These are phyloP conservation scores for Rhamnella rubrinervis DNA, from an alignment of 331 rosid species.

Conservation along the genomic window DNA sequence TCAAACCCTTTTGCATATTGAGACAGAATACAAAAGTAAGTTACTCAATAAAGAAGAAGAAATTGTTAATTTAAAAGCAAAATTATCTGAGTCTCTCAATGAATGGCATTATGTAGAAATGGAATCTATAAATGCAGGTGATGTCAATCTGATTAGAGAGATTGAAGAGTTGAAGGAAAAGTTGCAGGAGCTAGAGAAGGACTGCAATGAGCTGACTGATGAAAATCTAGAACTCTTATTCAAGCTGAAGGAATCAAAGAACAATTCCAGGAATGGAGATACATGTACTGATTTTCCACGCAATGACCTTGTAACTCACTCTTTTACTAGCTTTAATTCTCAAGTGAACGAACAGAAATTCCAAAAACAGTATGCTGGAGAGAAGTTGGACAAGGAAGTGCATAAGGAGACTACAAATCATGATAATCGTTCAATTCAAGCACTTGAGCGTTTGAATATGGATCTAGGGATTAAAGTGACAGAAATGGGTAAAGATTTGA, in stretches of 20 bases:
- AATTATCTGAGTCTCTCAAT: slow-evolving; percentile 41
- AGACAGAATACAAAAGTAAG: slow-evolving; percentile 29
- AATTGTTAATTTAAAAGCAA: slow-evolving; percentile 40
- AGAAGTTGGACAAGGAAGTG: too few relatives aligned
- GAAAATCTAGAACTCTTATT: slow-evolving; percentile 87
- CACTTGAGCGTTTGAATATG: slow-evolving; percentile 24
- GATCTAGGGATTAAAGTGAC: slow-evolving; percentile 50
- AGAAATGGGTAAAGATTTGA: slow-evolving; percentile 51
- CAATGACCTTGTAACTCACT: slow-evolving; percentile 32
- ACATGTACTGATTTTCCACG: slow-evolving; percentile 33
- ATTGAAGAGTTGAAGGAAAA: slow-evolving; percentile 65
- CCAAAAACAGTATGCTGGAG: neutral
- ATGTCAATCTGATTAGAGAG: slow-evolving; percentile 53
- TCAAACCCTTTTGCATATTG: slow-evolving; percentile 34
- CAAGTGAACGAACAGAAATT: slow-evolving; percentile 39
- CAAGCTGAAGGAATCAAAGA: slow-evolving; percentile 77
- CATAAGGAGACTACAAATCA: slow-evolving; percentile 20
- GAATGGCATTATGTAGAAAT: slow-evolving; percentile 38
- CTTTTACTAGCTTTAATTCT: slow-evolving; percentile 49
- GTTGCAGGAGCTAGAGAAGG: slow-evolving; percentile 83
- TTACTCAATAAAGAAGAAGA: slow-evolving; percentile 50
- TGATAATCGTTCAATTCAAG: slow-evolving; percentile 15
- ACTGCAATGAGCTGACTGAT: slow-evolving; percentile 89
- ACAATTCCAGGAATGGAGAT: slow-evolving; percentile 32
- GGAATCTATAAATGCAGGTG: slow-evolving; percentile 38